Base-by-base conservation (phyloP, 2,329 filamentous ascomycete species). In the Ophiocordyceps robertsii region DNA sequence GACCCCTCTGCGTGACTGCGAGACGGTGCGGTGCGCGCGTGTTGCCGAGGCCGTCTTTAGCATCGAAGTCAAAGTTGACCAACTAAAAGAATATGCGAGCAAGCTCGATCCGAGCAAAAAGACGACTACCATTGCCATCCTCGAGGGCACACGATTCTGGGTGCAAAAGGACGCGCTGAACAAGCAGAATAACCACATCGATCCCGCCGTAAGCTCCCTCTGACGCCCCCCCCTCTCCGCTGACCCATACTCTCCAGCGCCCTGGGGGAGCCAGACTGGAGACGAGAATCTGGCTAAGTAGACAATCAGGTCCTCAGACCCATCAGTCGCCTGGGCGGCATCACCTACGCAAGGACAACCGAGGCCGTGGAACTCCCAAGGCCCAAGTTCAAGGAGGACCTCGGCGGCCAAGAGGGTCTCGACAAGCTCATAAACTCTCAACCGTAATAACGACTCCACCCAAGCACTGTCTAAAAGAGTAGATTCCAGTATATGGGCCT, bases 81-180 rank as follows among this genome's bases (percentile, higher is more conserved):
- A 79, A 68, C 69, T 61, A 63, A 80, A 65, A 53, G 87, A 95
- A 63, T 94, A 86, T 64, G 81, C 90, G 60, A 85, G 80, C 59
- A 71, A 72, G 41, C 69, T 69, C 0, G 77, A 65, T 2, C 81
- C 82, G 0, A 87, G 84, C 3, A 82, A 80, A 64, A 88, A 80
- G 67, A 82, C 82, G 1, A 78, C 82, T 1, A 80, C 82, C 4
- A 56, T 95, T 48, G 82, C 75, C 2, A 73, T 94, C 30, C 69
- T 95, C 12, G 87, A 95, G 64, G 90, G 87, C 0, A 80, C 84
- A 30, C 72, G 81, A 27, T 95, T 95, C 57, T 95, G 89, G 87
- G 87, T 80, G 2, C 67, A 89, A 42, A 86, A 93, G 58, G 90
- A 95, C 63, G 88, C 88, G 3, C 67, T 95, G 46, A 85, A 94